These are phyloP conservation scores for Mucor mucedo DNA, from an alignment of 371 early-diverging fungal genomes.

Conservation along the genomic window DNA sequence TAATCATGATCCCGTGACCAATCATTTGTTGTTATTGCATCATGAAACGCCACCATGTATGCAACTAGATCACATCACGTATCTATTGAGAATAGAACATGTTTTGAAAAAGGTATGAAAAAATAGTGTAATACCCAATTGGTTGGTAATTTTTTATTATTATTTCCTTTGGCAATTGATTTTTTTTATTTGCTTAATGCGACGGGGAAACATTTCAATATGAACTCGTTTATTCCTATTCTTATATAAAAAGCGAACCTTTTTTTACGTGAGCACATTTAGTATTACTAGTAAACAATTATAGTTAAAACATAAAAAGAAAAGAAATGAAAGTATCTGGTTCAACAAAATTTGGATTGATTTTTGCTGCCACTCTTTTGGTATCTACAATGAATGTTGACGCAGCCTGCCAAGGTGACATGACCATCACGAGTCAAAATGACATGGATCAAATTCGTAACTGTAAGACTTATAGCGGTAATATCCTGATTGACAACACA, in stretches of 20 bases:
- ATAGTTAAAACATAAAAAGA: not conserved
- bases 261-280: not conserved
- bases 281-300: too few species aligned
- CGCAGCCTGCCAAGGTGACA: constrained; percentile 35
- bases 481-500: constrained; percentile 39
- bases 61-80: not conserved
- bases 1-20: not conserved
- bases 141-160: not conserved
- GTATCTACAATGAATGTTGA: constrained; percentile 4
- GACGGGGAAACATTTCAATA: constrained; percentile 8
- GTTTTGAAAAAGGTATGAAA: too few species aligned
- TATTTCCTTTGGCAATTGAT: not conserved
- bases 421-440: constrained; percentile 36
- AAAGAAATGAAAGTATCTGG: constrained; percentile 9
- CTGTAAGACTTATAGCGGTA: constrained; percentile 52
- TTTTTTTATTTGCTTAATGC: not conserved
- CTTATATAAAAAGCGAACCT: not conserved
- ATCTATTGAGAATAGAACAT: too few species aligned
- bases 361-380: constrained; percentile 16
- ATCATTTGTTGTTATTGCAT: not conserved
- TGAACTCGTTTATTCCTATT: not conserved
- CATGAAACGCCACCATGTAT: not conserved
- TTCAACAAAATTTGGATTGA: constrained; percentile 10
- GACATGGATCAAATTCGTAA: constrained; percentile 46
- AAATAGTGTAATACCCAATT: too few species aligned